Conservation (phyloP, 2,329 filamentous ascomycete species). For the Ustilaginoidea virens region DNA sequence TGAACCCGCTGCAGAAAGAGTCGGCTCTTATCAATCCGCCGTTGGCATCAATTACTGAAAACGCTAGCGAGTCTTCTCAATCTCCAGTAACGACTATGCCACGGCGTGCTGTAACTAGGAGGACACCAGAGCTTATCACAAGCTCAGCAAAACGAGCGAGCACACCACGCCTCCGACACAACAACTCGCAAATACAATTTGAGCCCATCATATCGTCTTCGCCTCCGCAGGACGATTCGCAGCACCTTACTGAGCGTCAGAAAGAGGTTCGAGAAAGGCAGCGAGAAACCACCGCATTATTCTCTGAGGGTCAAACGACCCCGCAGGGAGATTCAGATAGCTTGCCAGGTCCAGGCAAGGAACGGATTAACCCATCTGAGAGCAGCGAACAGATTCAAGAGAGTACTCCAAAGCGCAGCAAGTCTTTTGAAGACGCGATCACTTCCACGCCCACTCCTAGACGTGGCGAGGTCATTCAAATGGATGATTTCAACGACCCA, state of each 20-base stretch:
- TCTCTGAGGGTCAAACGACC: slow-evolving; percentile 50
- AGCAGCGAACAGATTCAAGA: slow-evolving; percentile 15
- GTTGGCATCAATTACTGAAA: slow-evolving; percentile 14
- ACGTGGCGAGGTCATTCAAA: slow-evolving; percentile 32
- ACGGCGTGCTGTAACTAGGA: slow-evolving; percentile 11
- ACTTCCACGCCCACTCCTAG: slow-evolving; percentile 46
- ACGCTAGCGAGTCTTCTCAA: slow-evolving; percentile 6
- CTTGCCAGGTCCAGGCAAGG: slow-evolving; percentile 6
- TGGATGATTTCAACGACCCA: slow-evolving; percentile 36
- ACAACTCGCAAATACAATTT: slow-evolving; percentile 73
- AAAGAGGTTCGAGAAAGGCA: slow-evolving; percentile 64
- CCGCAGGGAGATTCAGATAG: slow-evolving; percentile 10
- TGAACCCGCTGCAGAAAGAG: slow-evolving; percentile 35
- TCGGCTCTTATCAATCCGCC: slow-evolving; percentile 16
- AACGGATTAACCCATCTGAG: slow-evolving; percentile 4
- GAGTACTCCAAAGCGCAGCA: slow-evolving; percentile 29
- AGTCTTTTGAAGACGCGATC: slow-evolving; percentile 34
- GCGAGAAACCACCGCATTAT: slow-evolving; percentile 48
- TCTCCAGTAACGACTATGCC: slow-evolving; percentile 7
- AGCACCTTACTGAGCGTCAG: slow-evolving; percentile 64
- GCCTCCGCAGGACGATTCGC: slow-evolving; percentile 42
- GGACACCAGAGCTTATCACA: slow-evolving; percentile 11
- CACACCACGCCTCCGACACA: slow-evolving; percentile 49
- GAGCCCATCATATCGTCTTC: slow-evolving; percentile 49
- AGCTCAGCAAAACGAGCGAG: slow-evolving; percentile 13